Conservation (phyloP, 2,329 filamentous ascomycete species). For the Beauveria sp. region DNA sequence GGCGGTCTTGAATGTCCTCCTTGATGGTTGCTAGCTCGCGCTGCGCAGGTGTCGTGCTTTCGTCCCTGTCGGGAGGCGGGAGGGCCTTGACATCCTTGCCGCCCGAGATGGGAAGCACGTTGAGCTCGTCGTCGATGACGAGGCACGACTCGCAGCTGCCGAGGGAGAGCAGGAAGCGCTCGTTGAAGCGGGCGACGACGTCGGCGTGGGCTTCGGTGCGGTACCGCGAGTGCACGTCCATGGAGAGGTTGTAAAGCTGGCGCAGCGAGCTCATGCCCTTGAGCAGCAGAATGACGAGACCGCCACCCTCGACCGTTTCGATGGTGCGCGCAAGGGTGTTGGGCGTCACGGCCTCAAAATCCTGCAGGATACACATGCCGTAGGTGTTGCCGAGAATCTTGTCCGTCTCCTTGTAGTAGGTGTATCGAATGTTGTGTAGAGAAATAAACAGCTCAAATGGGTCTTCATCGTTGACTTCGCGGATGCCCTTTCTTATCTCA, state of each 20-base stretch:
- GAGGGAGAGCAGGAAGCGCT: conserved; percentile 89
- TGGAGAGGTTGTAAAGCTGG: conserved; percentile 91
- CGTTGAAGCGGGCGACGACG: conserved; percentile 93
- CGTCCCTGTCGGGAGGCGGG: conserved; percentile 65
- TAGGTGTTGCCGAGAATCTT: conserved; percentile 98
- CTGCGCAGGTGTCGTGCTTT: conserved; percentile 62
- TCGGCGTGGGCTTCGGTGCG: conserved; percentile 93
- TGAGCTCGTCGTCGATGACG: conserved; percentile 95
- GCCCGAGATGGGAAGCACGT: conserved; percentile 92
- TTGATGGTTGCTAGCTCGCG: conserved; percentile 81
- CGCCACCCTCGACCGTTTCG: conserved; percentile 95
- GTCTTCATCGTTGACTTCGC: conserved; percentile 87
- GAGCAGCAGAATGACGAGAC: conserved; percentile 78
- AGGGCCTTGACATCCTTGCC: conserved; percentile 82
- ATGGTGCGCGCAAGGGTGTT: conserved; percentile 91
- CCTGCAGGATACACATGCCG: conserved; percentile 96
- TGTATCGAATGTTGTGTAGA: conserved; percentile 94
- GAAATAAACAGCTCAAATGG: conserved; percentile 97
- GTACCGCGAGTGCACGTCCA: conserved; percentile 97
- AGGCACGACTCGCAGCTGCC: conserved; percentile 93
- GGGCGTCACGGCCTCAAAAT: conserved; percentile 97
- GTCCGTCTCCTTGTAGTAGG: conserved; percentile 99
- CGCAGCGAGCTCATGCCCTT: conserved; percentile 97
- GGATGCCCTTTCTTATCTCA: conserved; percentile 89
- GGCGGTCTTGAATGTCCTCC: conserved; percentile 74